Evolutionary conservation across 2,329 filamentous ascomycete species (phyloP).

Genomic region (Paecilomyces niveus): DNA sequence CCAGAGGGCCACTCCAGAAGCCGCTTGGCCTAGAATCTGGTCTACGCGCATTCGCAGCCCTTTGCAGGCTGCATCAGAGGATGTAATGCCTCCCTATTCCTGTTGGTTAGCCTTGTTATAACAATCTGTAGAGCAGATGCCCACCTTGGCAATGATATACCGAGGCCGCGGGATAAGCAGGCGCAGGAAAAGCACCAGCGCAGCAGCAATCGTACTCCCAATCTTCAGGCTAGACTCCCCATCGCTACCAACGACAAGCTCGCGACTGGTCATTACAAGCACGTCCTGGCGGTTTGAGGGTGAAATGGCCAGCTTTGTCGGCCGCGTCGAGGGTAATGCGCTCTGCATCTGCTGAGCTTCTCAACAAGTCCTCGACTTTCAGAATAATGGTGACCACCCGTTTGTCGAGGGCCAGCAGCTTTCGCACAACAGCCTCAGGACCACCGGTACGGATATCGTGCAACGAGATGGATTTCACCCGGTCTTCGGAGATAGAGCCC

Average conservation of each 20-base stretch:
- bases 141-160: constrained; percentile 51
- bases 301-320: too few species aligned
- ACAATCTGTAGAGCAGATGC: neutral
- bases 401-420: constrained; percentile 30
- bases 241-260: constrained; percentile 44
- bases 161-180: constrained; percentile 43
- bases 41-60: constrained; percentile 49
- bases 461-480: constrained; percentile 40
- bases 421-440: constrained; percentile 33
- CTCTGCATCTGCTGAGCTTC: too few species aligned
- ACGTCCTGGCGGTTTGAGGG: too few species aligned
- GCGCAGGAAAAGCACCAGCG: constrained; percentile 45
- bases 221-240: constrained; percentile 49
- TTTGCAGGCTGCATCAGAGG: constrained; percentile 52
- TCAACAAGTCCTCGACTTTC: too few species aligned
- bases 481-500: constrained; percentile 31
- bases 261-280: constrained; percentile 53
- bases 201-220: constrained; percentile 45
- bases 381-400: too few species aligned
- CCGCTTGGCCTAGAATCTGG: constrained; percentile 50
- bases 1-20: constrained; percentile 53
- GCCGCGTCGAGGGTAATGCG: too few species aligned
- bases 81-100: constrained; percentile 50
- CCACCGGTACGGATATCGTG: constrained; percentile 45
- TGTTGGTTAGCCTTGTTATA: neutral